A percentile compares a stretch with the other conserved stretches of the same genome.
Conservation (phyloP, 495 filamentous ascomycete genomes). For the Letharia columbiana region DNA sequence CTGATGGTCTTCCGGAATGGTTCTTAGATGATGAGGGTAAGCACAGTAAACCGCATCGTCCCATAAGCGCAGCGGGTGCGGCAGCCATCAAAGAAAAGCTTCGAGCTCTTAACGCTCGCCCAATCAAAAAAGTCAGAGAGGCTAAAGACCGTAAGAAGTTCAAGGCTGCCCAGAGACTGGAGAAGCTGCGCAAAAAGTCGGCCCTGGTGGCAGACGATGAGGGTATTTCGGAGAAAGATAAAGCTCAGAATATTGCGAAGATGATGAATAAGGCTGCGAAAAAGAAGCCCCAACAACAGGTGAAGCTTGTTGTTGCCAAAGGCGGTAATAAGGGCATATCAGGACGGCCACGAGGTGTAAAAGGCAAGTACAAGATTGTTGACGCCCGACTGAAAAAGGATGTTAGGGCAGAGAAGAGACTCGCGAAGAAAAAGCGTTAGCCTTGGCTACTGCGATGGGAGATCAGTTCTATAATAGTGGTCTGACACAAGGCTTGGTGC, state of each 20-base stretch:
- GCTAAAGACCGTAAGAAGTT: conserved; percentile 95
- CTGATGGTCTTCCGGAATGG: conserved; percentile 93
- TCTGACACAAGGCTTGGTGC: background rate
- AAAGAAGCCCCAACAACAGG: conserved; percentile 75
- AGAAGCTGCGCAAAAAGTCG: conserved; percentile 93
- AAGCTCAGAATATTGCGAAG: conserved; percentile 73
- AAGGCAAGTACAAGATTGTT: conserved; percentile 98
- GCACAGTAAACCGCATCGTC: conserved; percentile 76
- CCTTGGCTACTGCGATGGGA: background rate
- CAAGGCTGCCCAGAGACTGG: conserved; percentile 79
- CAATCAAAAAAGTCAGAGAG: conserved; percentile 98
- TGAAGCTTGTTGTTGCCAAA: conserved; percentile 83
- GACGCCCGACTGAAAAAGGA: conserved; percentile 98
- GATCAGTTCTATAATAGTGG: background rate
- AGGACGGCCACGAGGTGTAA: conserved; percentile 75
- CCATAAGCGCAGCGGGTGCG: conserved; percentile 82
- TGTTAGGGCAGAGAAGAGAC: conserved; percentile 79
- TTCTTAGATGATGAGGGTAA: conserved; percentile 87
- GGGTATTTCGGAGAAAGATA: conserved; percentile 87
- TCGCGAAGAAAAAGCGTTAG: conserved; percentile 54
- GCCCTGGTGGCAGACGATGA: conserved; percentile 80
- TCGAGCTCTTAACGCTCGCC: conserved; percentile 87
- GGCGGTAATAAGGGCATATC: conserved; percentile 77
- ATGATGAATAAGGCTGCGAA: conserved; percentile 72
- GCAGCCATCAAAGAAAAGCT: conserved; percentile 91